phyloP scores from a whole-genome alignment of 768 basidiomycete genomes.

The Kwoniella newhampshirensis region DNA sequence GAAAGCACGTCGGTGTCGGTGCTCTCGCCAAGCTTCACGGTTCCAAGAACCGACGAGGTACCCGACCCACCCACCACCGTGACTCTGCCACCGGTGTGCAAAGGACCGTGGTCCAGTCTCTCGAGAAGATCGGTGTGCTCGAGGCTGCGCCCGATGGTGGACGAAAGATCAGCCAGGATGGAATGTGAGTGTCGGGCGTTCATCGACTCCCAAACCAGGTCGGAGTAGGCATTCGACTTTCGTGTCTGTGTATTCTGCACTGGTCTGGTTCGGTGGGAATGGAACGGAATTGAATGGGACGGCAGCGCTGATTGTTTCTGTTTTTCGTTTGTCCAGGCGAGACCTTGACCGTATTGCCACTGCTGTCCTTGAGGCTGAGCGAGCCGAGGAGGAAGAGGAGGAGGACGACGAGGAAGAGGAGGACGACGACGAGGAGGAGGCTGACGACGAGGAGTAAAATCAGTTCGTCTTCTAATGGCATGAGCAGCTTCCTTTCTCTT shows the following conservation, averaged over 20 bases:
- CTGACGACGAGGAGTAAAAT: conserved; percentile 51
- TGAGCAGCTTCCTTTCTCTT: too few relatives aligned
- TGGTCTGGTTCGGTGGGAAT: background rate
- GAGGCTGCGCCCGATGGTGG: conserved; percentile 92
- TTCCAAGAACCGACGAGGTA: conserved; percentile 89
- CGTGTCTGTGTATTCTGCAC: background rate
- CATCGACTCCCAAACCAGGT: background rate
- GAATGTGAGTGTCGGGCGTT: conserved; percentile 59
- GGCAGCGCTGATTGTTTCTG: background rate
- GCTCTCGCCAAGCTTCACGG: conserved; percentile 85
- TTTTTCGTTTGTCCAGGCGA: conserved; percentile 11
- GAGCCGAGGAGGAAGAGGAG: conserved; percentile 53
- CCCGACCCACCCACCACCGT: conserved; percentile 93
- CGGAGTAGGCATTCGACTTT: background rate
- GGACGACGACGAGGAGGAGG: conserved; percentile 43
- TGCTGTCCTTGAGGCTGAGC: conserved; percentile 55
- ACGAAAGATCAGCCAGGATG: conserved; percentile 93
- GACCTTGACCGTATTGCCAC: conserved; percentile 56
- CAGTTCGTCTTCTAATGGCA: too few relatives aligned
- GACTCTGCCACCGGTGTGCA: conserved; percentile 83
- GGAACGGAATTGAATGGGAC: too few relatives aligned
- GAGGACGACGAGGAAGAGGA: conserved; percentile 47
- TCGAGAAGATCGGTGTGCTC: conserved; percentile 98
- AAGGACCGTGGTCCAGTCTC: conserved; percentile 90
- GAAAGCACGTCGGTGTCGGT: conserved; percentile 93